Evolutionary conservation across 1,139 yeast species (phyloP), one percentile per base, ranked within the genome.

Genomic region (Diutina scorzettiae): DNA sequence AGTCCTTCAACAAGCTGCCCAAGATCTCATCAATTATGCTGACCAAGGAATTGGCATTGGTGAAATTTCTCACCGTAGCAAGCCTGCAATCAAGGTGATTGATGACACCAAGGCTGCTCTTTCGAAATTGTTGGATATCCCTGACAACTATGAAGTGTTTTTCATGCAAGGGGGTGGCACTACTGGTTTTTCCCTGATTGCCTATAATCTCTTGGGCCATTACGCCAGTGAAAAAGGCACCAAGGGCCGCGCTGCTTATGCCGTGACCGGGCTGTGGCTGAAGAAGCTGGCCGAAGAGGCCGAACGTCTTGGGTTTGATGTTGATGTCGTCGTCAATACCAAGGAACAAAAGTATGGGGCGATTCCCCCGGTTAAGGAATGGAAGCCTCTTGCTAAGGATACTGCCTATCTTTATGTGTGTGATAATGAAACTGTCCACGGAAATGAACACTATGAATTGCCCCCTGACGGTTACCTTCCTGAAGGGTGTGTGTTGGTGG

Each of bases 121-220:
- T 54, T 64, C 55, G 41, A 64, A 81, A 53, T 66, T 91, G 45
- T 62, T 86, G 58, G 58, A 69, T 45, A 74, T 91, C 43, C 98
- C 97, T 27, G 95, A 85, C 47, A 81, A 94, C 30, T 94, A 91
- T 58, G 97, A 87, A 57, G 91, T 89, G 2, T 80, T 91, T 57
- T 91, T 89, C 64, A 64, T 89, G 64, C 98, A 91, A 66, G 97
- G 98, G 48, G 98, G 98, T 47, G 98, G 97, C 47, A 89, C 97
- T 42, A 82, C 87, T 33, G 97, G 96, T 5, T 91, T 91, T 54
- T 83, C 97, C 5, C 76, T 95, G 7, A 72, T 86, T 45, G 89
- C 85, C 14, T 78, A 91, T 53, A 91, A 91, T 58, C 61, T 91
- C 63, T 61, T 81, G 48, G 95, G 96, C 27, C 69, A 81, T 36